Percentiles rank a stretch among this genome's conserved stretches.
Evolutionary conservation across 345 rosid genomes (phyloP).

Genomic region (Balakata baccata): DNA sequence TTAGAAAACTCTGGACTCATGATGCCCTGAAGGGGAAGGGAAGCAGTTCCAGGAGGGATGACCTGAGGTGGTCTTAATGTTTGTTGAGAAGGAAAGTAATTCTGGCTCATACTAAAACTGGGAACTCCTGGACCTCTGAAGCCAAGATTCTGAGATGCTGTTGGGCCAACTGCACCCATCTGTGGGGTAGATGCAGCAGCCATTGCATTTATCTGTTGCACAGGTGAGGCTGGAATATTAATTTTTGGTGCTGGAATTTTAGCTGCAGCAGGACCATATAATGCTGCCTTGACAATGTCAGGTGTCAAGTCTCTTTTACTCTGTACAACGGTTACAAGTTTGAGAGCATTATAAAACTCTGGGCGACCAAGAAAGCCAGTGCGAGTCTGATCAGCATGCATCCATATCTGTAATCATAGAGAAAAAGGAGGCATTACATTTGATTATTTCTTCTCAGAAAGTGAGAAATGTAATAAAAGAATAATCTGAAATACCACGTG

Average conservation of each 20-base stretch:
- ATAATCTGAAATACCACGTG: neutral
- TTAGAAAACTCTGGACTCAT: slow-evolving; percentile 46
- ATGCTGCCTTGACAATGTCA: slow-evolving; percentile 91
- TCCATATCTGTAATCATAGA: slow-evolving; percentile 68
- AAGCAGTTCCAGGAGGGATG: slow-evolving; percentile 45
- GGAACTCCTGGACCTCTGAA: slow-evolving; percentile 64
- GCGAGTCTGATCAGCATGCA: slow-evolving; percentile 69
- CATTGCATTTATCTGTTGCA: slow-evolving; percentile 38
- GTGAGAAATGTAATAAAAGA: neutral
- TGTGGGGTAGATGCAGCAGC: slow-evolving; percentile 40
- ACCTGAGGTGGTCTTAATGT: slow-evolving; percentile 51
- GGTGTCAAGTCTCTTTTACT: slow-evolving; percentile 90
- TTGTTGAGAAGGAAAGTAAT: slow-evolving; percentile 55
- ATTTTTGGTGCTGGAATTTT: slow-evolving; percentile 92
- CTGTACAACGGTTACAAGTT: slow-evolving; percentile 95
- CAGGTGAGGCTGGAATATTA: slow-evolving; percentile 58
- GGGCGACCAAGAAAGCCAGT: slow-evolving; percentile 78
- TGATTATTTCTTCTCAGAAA: neutral
- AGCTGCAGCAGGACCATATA: slow-evolving; percentile 91
- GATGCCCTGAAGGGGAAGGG: slow-evolving; percentile 44
- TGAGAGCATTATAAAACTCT: slow-evolving; percentile 84
- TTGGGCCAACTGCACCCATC: slow-evolving; percentile 34
- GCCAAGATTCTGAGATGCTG: slow-evolving; percentile 44
- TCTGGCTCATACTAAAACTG: slow-evolving; percentile 44
- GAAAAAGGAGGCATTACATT: neutral